Evolutionary conservation across 164 flowering plant genomes (phyloP).

Genomic region (Pachysandra terminalis): DNA sequence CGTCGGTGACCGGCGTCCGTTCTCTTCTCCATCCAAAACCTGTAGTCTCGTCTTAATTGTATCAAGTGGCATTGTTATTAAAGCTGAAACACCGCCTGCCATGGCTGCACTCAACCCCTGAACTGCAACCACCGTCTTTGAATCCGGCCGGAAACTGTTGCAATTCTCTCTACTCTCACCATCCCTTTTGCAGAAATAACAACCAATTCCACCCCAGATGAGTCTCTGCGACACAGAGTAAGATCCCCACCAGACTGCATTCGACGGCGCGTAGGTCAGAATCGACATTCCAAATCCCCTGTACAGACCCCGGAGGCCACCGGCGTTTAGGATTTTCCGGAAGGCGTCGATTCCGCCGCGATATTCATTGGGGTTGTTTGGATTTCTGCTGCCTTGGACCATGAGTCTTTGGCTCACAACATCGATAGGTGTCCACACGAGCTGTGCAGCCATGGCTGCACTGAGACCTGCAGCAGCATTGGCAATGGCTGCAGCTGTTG

Average conservation of each 20-base stretch:
- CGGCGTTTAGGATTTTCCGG: slow-evolving; percentile 47
- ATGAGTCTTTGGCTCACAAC: slow-evolving; percentile 82
- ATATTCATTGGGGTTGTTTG: slow-evolving; percentile 22
- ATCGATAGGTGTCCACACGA: slow-evolving; percentile 90
- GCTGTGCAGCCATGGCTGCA: slow-evolving; percentile 79
- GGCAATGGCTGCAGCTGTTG: slow-evolving; percentile 57
- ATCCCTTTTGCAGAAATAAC: slow-evolving; percentile 31
- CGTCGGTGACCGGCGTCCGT: too few relatives aligned
- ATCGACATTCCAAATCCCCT: too few relatives aligned
- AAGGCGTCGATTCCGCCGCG: too few relatives aligned
- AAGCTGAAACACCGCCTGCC: too few relatives aligned
- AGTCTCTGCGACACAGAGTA: slow-evolving; percentile 62
- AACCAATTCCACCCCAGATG: slow-evolving; percentile 55
- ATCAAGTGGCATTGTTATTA: too few relatives aligned
- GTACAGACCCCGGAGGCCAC: slow-evolving; percentile 68
- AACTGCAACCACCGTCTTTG: too few relatives aligned
- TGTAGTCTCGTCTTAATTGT: too few relatives aligned
- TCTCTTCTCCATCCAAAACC: too few relatives aligned
- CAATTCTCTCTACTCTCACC: slow-evolving; percentile 5
- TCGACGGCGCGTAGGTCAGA: too few relatives aligned
- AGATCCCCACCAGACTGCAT: slow-evolving; percentile 90
- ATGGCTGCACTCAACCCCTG: too few relatives aligned
- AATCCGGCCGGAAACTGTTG: slow-evolving; percentile 29
- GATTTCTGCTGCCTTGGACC: slow-evolving; percentile 52
- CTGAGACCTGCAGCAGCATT: slow-evolving; percentile 76